Base-by-base conservation (phyloP, 805 yeast species). In the Schwanniomyces pseudopolymorphus region DNA sequence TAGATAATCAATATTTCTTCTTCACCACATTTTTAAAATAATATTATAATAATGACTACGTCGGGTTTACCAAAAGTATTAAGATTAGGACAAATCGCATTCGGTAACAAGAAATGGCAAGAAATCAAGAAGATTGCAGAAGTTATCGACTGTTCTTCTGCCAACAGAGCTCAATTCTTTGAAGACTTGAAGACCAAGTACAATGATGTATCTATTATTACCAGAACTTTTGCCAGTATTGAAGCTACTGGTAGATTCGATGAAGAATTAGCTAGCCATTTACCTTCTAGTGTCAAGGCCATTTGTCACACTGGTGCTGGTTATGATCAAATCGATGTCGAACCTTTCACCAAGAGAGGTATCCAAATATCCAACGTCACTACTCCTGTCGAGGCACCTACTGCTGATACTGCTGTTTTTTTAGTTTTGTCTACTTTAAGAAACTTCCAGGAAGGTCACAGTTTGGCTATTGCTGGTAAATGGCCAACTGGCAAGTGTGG, bases 231-330 rank as follows among this genome's bases (percentile, higher is more conserved):
- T 47, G 70, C 63, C 4, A 75, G 84, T 49, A 72, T 74, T 9
- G 51, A 53, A 6, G 66, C 70, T 42, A 83, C 89, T 2, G 91
- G 91, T 1, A 64, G 80, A 39, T 81, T 85, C 51, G 90, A 85
- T 59, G 77, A 70, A 41, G 90, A 85, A 53, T 60, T 85, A 51
- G 74, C 80, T 17, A 52, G 63, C 8, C 72, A 74, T 22, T 69
- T 85, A 45, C 92, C 92, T 3, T 46, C 64, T 1, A 61, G 81
- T 0, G 72, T 85, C 5, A 71, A 73, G 47, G 68, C 79, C 11
- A 67, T 85, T 11, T 70, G 80, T 50, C 89, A 84, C 61, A 68
- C 75, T 49, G 91, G 91, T 47, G 92, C 92, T 0, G 91, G 87
- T 4, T 85, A 85, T 63, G 92, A 85, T 59, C 89, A 85, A 63